phyloP scores from a whole-genome alignment of 139 green algal genomes.

The Zygnema cylindricum region DNA sequence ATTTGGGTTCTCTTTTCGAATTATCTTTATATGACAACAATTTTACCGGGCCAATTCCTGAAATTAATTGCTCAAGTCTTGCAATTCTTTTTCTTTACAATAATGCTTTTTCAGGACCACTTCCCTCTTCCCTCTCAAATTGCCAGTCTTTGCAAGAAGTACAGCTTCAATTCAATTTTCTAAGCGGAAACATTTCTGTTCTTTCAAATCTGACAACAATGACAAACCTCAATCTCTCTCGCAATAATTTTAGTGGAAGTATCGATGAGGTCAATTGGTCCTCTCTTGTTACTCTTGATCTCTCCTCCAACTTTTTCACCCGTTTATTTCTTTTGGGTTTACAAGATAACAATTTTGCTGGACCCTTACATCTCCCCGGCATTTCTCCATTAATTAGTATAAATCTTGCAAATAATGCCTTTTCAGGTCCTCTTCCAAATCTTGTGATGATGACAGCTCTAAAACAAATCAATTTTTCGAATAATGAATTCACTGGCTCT shows the following conservation, averaged over 20 bases:
- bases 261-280: no score
- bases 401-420: background rate
- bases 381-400: background rate
- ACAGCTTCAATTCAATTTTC: background rate
- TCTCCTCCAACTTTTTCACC: slow-evolving; percentile 7
- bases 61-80: no score
- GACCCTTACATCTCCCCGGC: no score
- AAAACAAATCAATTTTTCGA: no score
- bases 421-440: background rate
- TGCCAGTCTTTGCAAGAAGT: background rate
- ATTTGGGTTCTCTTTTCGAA: no score
- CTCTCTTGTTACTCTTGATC: background rate
- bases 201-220: background rate
- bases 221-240: background rate
- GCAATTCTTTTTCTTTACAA: no score
- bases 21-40: no score
- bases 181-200: background rate
- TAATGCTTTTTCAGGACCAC: slow-evolving; percentile 16
- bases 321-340: no score
- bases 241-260: slow-evolving; percentile 44
- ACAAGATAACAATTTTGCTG: no score
- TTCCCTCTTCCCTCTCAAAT: slow-evolving; percentile 1
- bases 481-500: no score
- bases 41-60: no score
- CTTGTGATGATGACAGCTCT: background rate